A percentile compares a stretch with the other conserved stretches of the same genome.
These are phyloP conservation scores for Krasilnikovozyma curviuscula DNA, from an alignment of 768 basidiomycete genomes.

Conservation along the genomic window DNA sequence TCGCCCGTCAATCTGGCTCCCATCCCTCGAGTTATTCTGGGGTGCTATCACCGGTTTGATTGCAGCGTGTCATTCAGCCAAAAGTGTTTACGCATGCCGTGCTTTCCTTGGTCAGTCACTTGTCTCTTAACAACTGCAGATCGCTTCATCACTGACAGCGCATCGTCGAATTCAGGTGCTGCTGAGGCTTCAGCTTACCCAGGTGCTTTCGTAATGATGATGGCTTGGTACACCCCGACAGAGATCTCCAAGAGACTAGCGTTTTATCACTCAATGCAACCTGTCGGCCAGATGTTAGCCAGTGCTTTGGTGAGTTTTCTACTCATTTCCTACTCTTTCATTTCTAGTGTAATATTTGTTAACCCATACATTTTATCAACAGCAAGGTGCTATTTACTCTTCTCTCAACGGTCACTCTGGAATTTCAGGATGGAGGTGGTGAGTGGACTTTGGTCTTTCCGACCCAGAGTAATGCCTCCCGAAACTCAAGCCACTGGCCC, in stretches of 20 bases:
- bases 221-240: slow-evolving; percentile 18
- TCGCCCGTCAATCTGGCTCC: slow-evolving; percentile 13
- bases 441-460: too few relatives aligned
- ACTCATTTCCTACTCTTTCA: too few relatives aligned
- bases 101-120: slow-evolving; percentile 8
- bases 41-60: slow-evolving; percentile 12
- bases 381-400: not conserved
- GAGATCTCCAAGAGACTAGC: slow-evolving; percentile 20
- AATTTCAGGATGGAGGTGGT: slow-evolving; percentile 11
- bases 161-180: too few relatives aligned
- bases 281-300: slow-evolving; percentile 4
- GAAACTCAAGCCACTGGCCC: too few relatives aligned
- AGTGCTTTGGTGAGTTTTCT: too few relatives aligned
- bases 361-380: too few relatives aligned
- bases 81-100: slow-evolving; percentile 10
- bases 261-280: slow-evolving; percentile 21
- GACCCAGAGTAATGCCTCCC: too few relatives aligned
- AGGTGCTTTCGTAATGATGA: slow-evolving; percentile 12
- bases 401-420: slow-evolving; percentile 3
- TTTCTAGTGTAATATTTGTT: too few relatives aligned
- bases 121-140: too few relatives aligned
- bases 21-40: slow-evolving; percentile 11
- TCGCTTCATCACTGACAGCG: too few relatives aligned
- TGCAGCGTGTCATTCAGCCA: slow-evolving; percentile 3
- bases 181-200: slow-evolving; percentile 14